Percentiles rank a stretch among this genome's conserved stretches.
phyloP scores from a whole-genome alignment of 1,139 yeast species.

The Debaryomyces nepalensis region DNA sequence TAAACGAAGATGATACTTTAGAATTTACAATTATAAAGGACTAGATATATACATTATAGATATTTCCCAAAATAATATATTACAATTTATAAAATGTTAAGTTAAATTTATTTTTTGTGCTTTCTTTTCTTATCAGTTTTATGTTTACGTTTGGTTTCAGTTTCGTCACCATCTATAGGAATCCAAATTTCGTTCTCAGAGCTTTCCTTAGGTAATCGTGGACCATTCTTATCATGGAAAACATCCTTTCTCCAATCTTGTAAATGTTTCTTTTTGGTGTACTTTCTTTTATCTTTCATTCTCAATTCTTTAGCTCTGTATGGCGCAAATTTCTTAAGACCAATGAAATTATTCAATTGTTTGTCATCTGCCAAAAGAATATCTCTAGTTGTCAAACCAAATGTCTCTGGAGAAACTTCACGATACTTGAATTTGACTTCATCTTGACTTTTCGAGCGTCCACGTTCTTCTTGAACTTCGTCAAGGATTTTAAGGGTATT shows the following conservation, averaged over 20 bases:
- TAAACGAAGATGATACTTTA: conserved; percentile 2
- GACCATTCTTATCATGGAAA: conserved; percentile 69
- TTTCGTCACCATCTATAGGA: conserved; percentile 26
- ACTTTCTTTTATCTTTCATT: conserved; percentile 81
- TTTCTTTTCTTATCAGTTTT: conserved; percentile 9
- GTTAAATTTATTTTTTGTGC: background rate
- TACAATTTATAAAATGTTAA: conserved; percentile 1
- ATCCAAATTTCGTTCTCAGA: conserved; percentile 46
- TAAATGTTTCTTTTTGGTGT: conserved; percentile 78
- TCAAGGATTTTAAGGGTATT: conserved; percentile 52
- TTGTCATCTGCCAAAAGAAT: conserved; percentile 88
- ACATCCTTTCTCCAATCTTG: conserved; percentile 90
- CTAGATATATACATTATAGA: background rate
- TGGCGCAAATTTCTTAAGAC: conserved; percentile 92
- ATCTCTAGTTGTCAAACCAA: conserved; percentile 84
- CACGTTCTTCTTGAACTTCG: conserved; percentile 68
- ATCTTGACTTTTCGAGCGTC: conserved; percentile 47
- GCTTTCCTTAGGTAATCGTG: conserved; percentile 40
- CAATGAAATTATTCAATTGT: conserved; percentile 80
- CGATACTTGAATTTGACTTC: conserved; percentile 76
- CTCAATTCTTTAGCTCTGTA: conserved; percentile 78
- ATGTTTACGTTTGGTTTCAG: conserved; percentile 1
- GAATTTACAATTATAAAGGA: conserved; percentile 3
- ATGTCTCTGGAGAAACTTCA: conserved; percentile 94
- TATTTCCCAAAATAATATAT: background rate